Evolutionary conservation across 106 monocot genomes (phyloP).

Genomic region (Dendrobium huoshanense): DNA sequence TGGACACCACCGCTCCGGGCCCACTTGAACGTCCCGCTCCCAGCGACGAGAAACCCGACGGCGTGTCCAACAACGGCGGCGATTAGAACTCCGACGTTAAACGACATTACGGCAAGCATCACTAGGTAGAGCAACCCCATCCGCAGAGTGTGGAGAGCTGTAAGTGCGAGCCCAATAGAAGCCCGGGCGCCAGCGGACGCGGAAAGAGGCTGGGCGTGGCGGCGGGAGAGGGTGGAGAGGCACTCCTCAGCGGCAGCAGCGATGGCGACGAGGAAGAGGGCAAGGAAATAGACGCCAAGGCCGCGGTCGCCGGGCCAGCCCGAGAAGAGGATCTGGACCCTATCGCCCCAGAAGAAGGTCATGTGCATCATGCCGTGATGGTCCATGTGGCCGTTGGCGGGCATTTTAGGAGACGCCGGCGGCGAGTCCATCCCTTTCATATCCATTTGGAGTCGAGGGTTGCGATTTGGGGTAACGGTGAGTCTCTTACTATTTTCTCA

Average conservation of each 20-base stretch:
- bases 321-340: constrained; percentile 25
- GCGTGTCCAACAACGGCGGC: constrained; percentile 13
- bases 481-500: no score
- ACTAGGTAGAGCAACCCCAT: constrained; percentile 10
- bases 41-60: constrained; percentile 3
- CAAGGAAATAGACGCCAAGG: constrained; percentile 9
- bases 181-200: not conserved
- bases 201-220: not conserved
- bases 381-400: not conserved
- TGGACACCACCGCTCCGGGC: not conserved
- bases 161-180: not conserved
- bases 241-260: constrained; percentile 11
- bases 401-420: not conserved
- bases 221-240: constrained; percentile 3
- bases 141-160: not conserved
- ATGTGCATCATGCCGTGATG: constrained; percentile 25
- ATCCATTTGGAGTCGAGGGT: not conserved
- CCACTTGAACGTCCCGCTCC: not conserved
- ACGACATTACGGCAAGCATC: constrained; percentile 23
- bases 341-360: constrained; percentile 34
- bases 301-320: constrained; percentile 25
- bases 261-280: constrained; percentile 14
- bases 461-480: not conserved
- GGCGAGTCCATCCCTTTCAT: not conserved
- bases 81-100: constrained; percentile 19